Evolutionary conservation across 1,139 yeast genomes (phyloP).

Genomic region (Sugiyamaella paludigena): DNA sequence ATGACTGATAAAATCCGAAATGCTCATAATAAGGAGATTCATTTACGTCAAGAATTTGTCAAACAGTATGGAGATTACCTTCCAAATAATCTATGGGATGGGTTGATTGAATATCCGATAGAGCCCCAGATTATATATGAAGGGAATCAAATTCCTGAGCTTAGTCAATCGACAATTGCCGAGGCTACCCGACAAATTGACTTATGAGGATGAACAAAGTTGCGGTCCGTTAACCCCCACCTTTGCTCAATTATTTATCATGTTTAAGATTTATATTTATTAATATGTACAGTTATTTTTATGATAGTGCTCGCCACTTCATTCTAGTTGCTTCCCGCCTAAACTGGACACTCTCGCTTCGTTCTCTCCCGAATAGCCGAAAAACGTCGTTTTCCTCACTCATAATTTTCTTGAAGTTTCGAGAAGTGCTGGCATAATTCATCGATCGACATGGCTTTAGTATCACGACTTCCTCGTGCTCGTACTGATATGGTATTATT

Average conservation of each 20-base stretch:
- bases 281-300: conserved; percentile 2
- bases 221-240: neutral
- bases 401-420: conserved; percentile 29
- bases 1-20: conserved; percentile 41
- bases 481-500: conserved; percentile 65
- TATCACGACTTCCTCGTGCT: conserved; percentile 51
- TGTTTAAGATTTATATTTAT: neutral
- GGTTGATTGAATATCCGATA: conserved; percentile 37
- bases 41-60: conserved; percentile 44
- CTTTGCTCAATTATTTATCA: conserved; percentile 6
- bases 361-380: too few relatives aligned
- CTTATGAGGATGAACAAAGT: neutral
- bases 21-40: conserved; percentile 43
- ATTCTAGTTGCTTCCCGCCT: too few relatives aligned
- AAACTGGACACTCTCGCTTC: too few relatives aligned
- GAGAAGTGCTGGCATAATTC: conserved; percentile 30
- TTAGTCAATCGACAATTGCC: conserved; percentile 20
- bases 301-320: too few relatives aligned
- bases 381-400: too few relatives aligned
- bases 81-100: conserved; percentile 54
- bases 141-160: conserved; percentile 26
- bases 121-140: conserved; percentile 24
- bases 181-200: conserved; percentile 14
- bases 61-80: conserved; percentile 49
- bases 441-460: conserved; percentile 34